Evolutionary conservation across 176 grass and related monocot species (phyloP), one percentile per base, ranked within the genome.

Genomic region (Carex scoparia): DNA sequence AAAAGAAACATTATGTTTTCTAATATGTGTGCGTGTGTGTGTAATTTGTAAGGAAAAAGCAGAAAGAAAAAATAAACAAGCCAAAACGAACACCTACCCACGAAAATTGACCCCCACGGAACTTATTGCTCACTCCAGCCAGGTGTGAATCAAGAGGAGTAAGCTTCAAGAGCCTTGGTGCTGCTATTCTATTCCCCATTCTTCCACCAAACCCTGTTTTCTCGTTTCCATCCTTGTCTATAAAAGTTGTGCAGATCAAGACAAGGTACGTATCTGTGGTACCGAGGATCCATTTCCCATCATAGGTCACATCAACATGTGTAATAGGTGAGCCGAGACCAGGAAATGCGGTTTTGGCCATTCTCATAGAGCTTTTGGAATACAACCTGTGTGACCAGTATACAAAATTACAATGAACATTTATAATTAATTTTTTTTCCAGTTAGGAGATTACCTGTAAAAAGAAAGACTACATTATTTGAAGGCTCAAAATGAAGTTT

Each of bases 301-400:
- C 95, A 3, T 89, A 99, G 0, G 93, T 99, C 15, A 99, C 96
- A 65, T 99, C 96, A 0, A 99, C 96, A 73, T 99, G 96, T 27
- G 91, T 99, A 16, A 99, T 93, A 0, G 96, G 96, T 0, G 93
- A 93, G 32, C 96, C 96, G n/a, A 99, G 86, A 38, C 96, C 96
- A 48, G 96, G 96, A 78, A 99, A 99, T 33, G 89, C 93, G 0
- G 96, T 99, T 90, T 99, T 99, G 0, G 96, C 93, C 96, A 99
- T 95, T 84, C 96, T 95, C 96, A 95, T 95, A n/a, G 96, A 99
- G 65, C 88, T 94, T 55, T 88, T 95, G 3, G 96, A 99, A 59
- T 99, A 99, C 61, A 95, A 37, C 8, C 96, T 91, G 74, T 44
- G 38, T 57, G 48, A 28, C 44, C n/a, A 79, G 74, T 79, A 30